Base-by-base conservation (phyloP, 2,329 filamentous ascomycete species). In the Chaetothyriales sp. region DNA sequence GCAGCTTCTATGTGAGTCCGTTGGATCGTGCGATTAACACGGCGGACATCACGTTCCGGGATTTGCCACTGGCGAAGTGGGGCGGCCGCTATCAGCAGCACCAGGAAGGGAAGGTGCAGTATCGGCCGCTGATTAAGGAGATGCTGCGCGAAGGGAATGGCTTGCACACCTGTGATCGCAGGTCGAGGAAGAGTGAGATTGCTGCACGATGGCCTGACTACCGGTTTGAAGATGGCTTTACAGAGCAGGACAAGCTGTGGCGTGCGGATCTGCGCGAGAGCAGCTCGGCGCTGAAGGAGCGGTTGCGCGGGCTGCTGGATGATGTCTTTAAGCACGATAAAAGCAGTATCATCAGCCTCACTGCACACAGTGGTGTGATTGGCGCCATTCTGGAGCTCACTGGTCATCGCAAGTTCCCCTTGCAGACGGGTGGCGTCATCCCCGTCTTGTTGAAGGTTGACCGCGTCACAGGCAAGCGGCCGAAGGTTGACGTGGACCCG, bases 81-180 rank as follows among this genome's bases (percentile, higher is more conserved):
- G 33, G 33, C 33, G 33, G 33, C 33, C 33, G 33, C 33, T 2
- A 15, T 15, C 33, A 40, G 33, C 33, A 40, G 33, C 33, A 40
- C 33, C 33, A 40, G 33, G 58, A 2, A 65, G 67, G 2, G 60
- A 63, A 48, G 70, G 69, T 18, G 8, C 20, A 10, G 5, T 47
- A 28, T 18, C 19, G 0, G 80, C 80, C 56, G 59, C 63, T 28
- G 0, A 66, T 83, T 52, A 81, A 81, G 61, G 80, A 82, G 69
- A 65, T 75, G 33, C 68, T 82, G 33, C 70, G 80, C 15, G 80
- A 83, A 65, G 75, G 75, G 0, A 71, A 81, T 48, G 78, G 77
- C 18, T 71, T 77, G 20, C 80, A 82, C 61, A 83, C 80, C 1
- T 83, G 80, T 62, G 78, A 83, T 64, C 70, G 73, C 9, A 72